Evolutionary conservation across 2,329 filamentous ascomycete genomes (phyloP).

Genomic region (Dactylellina haptotyla): DNA sequence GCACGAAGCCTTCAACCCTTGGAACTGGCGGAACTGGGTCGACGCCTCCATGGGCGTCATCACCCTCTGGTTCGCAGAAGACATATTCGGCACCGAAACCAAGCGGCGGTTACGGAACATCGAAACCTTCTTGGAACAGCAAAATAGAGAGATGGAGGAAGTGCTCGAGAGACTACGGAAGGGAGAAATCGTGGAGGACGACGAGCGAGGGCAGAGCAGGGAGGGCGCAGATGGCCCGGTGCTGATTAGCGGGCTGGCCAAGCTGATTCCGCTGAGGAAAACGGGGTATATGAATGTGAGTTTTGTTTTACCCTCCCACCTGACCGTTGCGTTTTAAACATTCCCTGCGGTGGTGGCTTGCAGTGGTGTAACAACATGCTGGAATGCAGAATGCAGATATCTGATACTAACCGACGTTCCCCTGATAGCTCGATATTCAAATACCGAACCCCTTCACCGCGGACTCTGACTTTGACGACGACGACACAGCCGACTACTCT

Average conservation of each 20-base stretch:
- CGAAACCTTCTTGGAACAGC: constrained; percentile 84
- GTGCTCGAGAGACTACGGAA: constrained; percentile 60
- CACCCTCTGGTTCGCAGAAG: constrained; percentile 96
- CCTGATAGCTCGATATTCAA: constrained; percentile 77
- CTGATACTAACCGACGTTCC: constrained; percentile 56
- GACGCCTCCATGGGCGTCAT: constrained; percentile 81
- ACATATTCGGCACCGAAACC: constrained; percentile 78
- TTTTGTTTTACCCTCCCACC: constrained; percentile 50
- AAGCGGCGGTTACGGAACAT: constrained; percentile 77
- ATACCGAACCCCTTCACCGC: constrained; percentile 73
- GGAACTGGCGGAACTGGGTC: constrained; percentile 77
- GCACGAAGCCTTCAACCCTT: constrained; percentile 81
- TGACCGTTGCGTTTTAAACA: too few relatives aligned
- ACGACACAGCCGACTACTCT: constrained; percentile 39
- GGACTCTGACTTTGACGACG: constrained; percentile 52
- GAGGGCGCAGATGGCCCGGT: constrained; percentile 65
- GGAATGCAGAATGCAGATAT: too few relatives aligned
- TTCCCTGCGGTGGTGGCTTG: background rate
- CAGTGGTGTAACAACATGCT: background rate
- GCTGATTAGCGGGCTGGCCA: constrained; percentile 67
- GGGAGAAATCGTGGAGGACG: constrained; percentile 31
- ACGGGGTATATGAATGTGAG: constrained; percentile 88
- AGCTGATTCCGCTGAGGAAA: constrained; percentile 78
- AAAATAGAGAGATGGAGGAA: constrained; percentile 79
- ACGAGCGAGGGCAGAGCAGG: constrained; percentile 63